Base-by-base conservation (phyloP, 768 basidiomycete genomes). In the Boletus pseudo-olivaceus region DNA sequence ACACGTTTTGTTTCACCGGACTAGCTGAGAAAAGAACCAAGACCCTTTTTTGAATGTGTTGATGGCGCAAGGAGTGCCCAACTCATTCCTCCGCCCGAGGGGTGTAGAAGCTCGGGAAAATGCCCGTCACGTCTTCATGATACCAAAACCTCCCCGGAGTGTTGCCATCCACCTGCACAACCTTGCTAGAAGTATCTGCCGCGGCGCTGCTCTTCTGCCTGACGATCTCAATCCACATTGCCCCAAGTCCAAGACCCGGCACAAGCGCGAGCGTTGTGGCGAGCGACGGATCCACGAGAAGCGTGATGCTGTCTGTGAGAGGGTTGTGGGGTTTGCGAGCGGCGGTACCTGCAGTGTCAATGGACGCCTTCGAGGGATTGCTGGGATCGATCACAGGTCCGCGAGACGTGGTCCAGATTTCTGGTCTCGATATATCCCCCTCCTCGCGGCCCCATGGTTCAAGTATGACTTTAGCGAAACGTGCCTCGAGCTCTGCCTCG, bases 151-250 rank as follows among this genome's bases (percentile, higher is more conserved):
- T 60, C 6, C 60, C 64, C 2, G 54, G 49, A 0, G 20, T 45
- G 14, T 19, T 38, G 17, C 0, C 23, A 11, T 59, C 57, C 29
- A 54, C 62, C 40, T 49, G 51, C 1, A 34, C 59, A 7, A 46
- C 49, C 2, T 50, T 59, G 4, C 19, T n/a, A n/a, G 35, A 19
- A 14, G 23, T 15, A 17, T 46, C 46, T 11, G 7, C 8, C 14
- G 56, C 53, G 1, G 45, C 47, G 11, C 66, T 52, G 11, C 10
- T 33, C 45, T 60, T 65, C 51, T 67, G 65, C 30, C 81, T 76
- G 29, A 71, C 81, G 12, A 89, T 74, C 69, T 91, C 87, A 20
- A 89, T 80, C 81, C 83, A 90, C 43, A 82, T 80, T 19, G 80
- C 86, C 4, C 77, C 78, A 14, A 90, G 58, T 1, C 83, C 84